Percentiles rank a stretch among this genome's conserved stretches.
These are phyloP conservation scores for Aspergillus ochraceoroseus DNA, from an alignment of 2,329 filamentous ascomycete species.

Conservation along the genomic window DNA sequence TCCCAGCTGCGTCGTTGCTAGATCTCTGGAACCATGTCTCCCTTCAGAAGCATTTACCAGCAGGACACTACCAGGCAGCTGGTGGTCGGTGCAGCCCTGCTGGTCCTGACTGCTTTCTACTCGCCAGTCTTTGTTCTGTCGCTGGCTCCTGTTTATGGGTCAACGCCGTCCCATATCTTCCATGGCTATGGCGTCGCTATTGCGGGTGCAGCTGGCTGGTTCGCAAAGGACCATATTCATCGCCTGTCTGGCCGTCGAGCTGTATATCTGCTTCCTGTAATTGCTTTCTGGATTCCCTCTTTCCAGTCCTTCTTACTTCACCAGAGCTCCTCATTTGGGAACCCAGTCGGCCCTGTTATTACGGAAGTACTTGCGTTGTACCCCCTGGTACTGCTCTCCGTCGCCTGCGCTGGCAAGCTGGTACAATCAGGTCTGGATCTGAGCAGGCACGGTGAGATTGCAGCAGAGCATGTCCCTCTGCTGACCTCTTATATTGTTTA, in stretches of 20 bases:
- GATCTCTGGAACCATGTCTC: constrained; percentile 30
- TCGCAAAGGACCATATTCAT: constrained; percentile 55
- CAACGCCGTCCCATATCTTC: constrained; percentile 68
- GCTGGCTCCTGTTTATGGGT: constrained; percentile 82
- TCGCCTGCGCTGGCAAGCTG: constrained; percentile 59
- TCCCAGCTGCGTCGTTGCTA: no score
- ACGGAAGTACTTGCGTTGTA: constrained; percentile 71
- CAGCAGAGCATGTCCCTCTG: constrained; percentile 61
- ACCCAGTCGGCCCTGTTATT: constrained; percentile 65
- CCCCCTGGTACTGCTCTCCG: constrained; percentile 61
- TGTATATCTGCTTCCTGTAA: constrained; percentile 58
- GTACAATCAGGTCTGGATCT: constrained; percentile 58
- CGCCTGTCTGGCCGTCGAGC: constrained; percentile 48
- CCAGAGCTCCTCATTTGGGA: constrained; percentile 62
- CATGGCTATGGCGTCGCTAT: constrained; percentile 64
- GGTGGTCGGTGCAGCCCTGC: constrained; percentile 30
- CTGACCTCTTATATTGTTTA: constrained; percentile 64
- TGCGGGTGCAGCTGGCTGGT: constrained; percentile 67
- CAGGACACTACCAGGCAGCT: constrained; percentile 27
- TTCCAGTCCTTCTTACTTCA: constrained; percentile 67
- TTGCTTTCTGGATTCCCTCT: constrained; percentile 70
- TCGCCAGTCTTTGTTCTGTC: constrained; percentile 56
- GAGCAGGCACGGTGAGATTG: constrained; percentile 50
- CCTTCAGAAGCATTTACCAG: constrained; percentile 24
- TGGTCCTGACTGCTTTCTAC: constrained; percentile 39